Evolutionary conservation across 495 filamentous ascomycete species (phyloP).

Genomic region (Penicillium egyptiacum): DNA sequence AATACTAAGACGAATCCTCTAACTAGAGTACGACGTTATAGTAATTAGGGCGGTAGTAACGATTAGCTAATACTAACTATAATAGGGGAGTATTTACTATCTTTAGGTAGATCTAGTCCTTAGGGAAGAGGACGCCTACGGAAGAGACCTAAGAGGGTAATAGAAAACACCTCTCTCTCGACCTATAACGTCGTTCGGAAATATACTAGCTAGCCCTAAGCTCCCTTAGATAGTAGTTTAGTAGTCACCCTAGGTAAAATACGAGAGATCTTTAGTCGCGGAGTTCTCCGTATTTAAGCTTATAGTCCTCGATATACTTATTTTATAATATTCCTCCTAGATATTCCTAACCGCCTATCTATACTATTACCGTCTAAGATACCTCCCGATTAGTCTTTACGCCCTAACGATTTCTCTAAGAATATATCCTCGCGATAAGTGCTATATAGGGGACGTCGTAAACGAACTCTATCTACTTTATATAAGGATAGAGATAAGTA

Average conservation of each 20-base stretch:
- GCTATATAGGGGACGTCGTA: neutral
- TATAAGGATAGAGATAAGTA: neutral
- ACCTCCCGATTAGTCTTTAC: neutral
- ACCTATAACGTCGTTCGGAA: neutral
- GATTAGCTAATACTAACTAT: neutral
- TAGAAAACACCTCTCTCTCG: neutral
- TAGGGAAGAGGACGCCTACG: conserved; percentile 7
- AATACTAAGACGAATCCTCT: conserved; percentile 8
- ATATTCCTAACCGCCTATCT: neutral
- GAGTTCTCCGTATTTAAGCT: conserved; percentile 18
- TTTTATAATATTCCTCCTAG: conserved; percentile 19
- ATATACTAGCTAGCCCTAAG: neutral
- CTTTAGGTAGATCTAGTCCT: conserved; percentile 3
- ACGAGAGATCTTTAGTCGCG: conserved; percentile 19
- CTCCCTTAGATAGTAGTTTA: neutral
- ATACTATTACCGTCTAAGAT: neutral
- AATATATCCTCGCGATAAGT: neutral
- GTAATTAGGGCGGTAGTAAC: conserved; percentile 2
- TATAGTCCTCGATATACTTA: conserved; percentile 13
- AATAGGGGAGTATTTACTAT: conserved; percentile 1
- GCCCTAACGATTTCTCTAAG: neutral
- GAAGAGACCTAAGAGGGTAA: conserved; percentile 9
- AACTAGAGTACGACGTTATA: conserved; percentile 7
- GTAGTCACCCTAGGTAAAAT: conserved; percentile 3
- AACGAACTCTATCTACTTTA: neutral